These are phyloP conservation scores for Zalaria obscura DNA, from an alignment of 2,329 filamentous ascomycete species.

Conservation along the genomic window DNA sequence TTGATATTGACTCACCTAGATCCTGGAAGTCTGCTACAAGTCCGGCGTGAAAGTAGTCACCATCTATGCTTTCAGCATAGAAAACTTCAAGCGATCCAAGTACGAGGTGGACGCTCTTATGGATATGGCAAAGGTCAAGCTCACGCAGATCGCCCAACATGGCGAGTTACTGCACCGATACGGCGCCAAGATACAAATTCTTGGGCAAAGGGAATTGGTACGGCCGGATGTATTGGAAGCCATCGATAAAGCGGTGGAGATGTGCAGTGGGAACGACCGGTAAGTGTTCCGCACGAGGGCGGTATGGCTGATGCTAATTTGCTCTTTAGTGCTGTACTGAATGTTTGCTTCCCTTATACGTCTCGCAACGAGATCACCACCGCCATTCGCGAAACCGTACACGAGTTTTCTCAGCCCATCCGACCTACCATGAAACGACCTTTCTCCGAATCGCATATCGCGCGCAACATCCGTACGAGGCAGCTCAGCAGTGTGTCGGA, in stretches of 20 bases:
- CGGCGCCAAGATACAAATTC: conserved; percentile 70
- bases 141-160: conserved; percentile 82
- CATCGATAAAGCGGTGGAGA: conserved; percentile 70
- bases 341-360: conserved; percentile 97
- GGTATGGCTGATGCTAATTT: too few relatives aligned
- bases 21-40: conserved; percentile 97
- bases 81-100: conserved; percentile 95
- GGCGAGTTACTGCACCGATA: conserved; percentile 88
- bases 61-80: conserved; percentile 96
- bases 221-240: conserved; percentile 78
- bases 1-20: conserved; percentile 26
- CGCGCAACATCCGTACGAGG: conserved; percentile 58
- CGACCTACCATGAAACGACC: conserved; percentile 40
- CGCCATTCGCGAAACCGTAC: conserved; percentile 74
- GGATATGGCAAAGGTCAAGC: conserved; percentile 93
- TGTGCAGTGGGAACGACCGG: conserved; percentile 73
- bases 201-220: conserved; percentile 74
- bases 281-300: conserved; percentile 21
- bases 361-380: conserved; percentile 90
- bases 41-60: conserved; percentile 93
- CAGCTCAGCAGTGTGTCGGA: conserved; percentile 27
- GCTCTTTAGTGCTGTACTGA: conserved; percentile 49
- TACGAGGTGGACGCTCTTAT: conserved; percentile 95
- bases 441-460: conserved; percentile 80
- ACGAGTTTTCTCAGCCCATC: conserved; percentile 63